phyloP scores from a whole-genome alignment of 441 rosid genomes.

The Corymbia calophylla region DNA sequence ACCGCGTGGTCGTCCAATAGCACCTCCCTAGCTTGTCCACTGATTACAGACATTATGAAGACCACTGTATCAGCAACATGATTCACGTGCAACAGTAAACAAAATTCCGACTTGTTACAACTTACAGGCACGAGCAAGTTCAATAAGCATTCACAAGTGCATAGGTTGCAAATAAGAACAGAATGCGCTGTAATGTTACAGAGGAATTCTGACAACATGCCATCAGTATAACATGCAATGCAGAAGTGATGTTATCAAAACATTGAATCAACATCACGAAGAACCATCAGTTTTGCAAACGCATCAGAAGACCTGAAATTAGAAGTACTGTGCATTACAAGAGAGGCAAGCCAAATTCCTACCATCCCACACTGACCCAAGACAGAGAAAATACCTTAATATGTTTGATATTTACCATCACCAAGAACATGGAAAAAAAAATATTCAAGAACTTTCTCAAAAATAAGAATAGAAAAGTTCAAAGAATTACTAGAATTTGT shows the following conservation, averaged over 20 bases:
- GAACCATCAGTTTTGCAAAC: neutral
- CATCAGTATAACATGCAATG: neutral
- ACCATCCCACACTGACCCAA: neutral
- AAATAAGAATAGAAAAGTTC: neutral
- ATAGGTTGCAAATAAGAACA: neutral
- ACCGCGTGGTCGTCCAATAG: slow-evolving; percentile 44
- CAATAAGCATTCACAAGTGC: neutral
- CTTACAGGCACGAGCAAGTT: neutral
- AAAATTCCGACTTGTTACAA: neutral
- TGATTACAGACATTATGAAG: slow-evolving; percentile 3
- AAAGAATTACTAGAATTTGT: neutral
- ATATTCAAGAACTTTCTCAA: neutral
- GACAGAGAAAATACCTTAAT: neutral
- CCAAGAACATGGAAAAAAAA: neutral
- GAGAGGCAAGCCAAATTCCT: neutral
- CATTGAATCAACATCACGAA: neutral
- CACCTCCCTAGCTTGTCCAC: slow-evolving; percentile 50
- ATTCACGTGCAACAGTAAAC: neutral
- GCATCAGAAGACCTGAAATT: neutral
- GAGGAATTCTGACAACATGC: neutral
- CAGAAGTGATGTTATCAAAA: neutral
- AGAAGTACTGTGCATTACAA: neutral
- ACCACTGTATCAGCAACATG: neutral
- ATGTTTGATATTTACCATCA: neutral
- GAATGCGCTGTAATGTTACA: neutral